Evolutionary conservation across 805 yeast species (phyloP), one percentile per base, ranked within the genome.

Genomic region (Candida easanensis): DNA sequence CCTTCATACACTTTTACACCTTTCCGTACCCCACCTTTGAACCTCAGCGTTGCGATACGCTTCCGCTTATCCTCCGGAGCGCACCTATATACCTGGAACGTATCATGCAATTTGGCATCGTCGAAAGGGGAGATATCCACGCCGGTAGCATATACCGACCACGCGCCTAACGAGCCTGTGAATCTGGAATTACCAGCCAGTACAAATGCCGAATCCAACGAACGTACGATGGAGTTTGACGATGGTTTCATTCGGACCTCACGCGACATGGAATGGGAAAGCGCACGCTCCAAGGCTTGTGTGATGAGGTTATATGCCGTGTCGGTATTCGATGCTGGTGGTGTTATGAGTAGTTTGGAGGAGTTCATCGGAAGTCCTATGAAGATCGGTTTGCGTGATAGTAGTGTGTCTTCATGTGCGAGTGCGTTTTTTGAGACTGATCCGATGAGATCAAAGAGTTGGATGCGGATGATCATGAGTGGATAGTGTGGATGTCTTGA

Each of bases 141-240:
- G 0, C 79, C 80, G 50, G 80, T 79, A 0, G 95, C 91, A 59
- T 84, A 87, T 0, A 82, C 76, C 0, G 77, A 58, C 95, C 95
- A 87, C 7, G 77, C 70, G 0, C 91, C 95, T 42, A 82, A 56
- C 9, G 89, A 71, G 22, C 74, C 66, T 1, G 82, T 71, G 51
- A 76, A 76, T 40, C 90, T 64, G 1, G 89, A 79, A 18, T 71
- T 73, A 3, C 90, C 89, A 43, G 76, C 71, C 13, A 81, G 54
- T 2, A 80, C 66, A 17, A 47, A 49, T 74, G 79, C 67, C 80
- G 75, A 0, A 32, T 76, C 77, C 30, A 84, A 58, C 2, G 82
- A 76, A 44, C 58, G 61, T 19, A 67, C 68, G 13, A 51, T 44
- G n/a, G 45, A 4, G 6, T 34, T 21, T 4, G 35, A 21, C 1